These are phyloP conservation scores for Clonostachys byssicola DNA, from an alignment of 2,329 filamentous ascomycete genomes.

Conservation along the genomic window DNA sequence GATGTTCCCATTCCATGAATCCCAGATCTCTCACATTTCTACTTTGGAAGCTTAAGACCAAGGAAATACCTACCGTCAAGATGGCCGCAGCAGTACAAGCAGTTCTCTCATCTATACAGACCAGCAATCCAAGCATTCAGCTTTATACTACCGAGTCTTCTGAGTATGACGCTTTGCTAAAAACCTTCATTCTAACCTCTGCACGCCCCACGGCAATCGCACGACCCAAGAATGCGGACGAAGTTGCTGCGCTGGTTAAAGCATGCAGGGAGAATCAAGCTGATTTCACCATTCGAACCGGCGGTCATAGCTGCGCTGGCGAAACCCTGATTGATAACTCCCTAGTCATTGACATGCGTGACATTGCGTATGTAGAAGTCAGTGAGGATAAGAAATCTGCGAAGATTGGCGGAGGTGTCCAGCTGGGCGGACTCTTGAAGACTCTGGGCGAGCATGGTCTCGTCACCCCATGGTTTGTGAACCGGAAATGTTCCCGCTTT, in stretches of 20 bases:
- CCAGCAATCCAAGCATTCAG: neutral
- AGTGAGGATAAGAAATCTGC: conserved; percentile 2
- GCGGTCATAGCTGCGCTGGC: conserved; percentile 1
- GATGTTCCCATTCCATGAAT: too few species aligned
- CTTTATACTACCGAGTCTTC: neutral
- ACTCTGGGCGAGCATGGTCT: conserved; percentile 1
- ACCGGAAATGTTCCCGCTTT: too few species aligned
- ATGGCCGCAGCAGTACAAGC: too few species aligned
- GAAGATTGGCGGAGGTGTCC: conserved; percentile 1
- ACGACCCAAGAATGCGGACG: neutral
- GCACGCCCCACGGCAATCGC: neutral
- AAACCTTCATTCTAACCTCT: neutral
- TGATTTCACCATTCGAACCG: neutral
- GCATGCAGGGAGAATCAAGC: neutral
- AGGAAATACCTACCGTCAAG: too few species aligned
- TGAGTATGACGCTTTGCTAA: neutral
- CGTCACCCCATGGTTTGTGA: conserved; percentile 1
- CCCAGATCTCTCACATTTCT: too few species aligned
- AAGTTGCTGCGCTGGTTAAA: neutral
- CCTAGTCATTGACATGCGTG: conserved; percentile 1
- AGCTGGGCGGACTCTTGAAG: conserved; percentile 21
- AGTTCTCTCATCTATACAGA: neutral
- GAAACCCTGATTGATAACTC: neutral
- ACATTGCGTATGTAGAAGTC: neutral
- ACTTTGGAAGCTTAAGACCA: too few species aligned